These are phyloP conservation scores for Ailanthus altissimus DNA, from an alignment of 345 rosid species.

Conservation along the genomic window DNA sequence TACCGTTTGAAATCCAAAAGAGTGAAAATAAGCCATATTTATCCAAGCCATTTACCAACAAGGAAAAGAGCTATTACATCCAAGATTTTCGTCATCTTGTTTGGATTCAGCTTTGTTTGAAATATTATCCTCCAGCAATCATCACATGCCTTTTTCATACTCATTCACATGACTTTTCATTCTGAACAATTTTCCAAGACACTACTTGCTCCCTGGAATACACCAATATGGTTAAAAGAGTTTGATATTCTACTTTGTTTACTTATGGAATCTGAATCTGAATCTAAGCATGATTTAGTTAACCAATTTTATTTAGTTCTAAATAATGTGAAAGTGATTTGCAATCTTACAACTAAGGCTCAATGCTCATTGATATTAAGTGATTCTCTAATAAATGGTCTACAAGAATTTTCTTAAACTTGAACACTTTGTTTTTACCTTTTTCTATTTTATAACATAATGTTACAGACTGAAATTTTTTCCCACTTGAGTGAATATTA, in stretches of 20 bases:
- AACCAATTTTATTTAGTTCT: not conserved
- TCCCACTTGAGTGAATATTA: too few relatives aligned
- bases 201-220: constrained; percentile 5
- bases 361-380: not conserved
- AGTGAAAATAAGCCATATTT: not conserved
- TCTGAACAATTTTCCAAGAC: constrained; percentile 3
- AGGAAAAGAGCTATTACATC: not conserved
- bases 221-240: constrained; percentile 14
- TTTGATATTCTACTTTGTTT: not conserved
- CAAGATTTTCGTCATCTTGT: constrained; percentile 33
- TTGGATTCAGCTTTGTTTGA: constrained; percentile 28
- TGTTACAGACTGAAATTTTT: too few relatives aligned
- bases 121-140: constrained; percentile 30
- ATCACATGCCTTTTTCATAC: constrained; percentile 36
- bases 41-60: too few relatives aligned
- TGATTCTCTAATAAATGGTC: not conserved
- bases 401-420: too few relatives aligned
- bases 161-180: constrained; percentile 26
- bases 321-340: not conserved
- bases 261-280: constrained; percentile 26
- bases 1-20: constrained; percentile 12
- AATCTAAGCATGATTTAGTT: constrained; percentile 18
- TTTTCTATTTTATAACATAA: too few relatives aligned
- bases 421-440: too few relatives aligned
- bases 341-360: not conserved